Percentiles rank a stretch among this genome's conserved stretches.
Conservation (phyloP, 2,329 filamentous ascomycete species). For the Hawksworthiomyces lignivorus region DNA sequence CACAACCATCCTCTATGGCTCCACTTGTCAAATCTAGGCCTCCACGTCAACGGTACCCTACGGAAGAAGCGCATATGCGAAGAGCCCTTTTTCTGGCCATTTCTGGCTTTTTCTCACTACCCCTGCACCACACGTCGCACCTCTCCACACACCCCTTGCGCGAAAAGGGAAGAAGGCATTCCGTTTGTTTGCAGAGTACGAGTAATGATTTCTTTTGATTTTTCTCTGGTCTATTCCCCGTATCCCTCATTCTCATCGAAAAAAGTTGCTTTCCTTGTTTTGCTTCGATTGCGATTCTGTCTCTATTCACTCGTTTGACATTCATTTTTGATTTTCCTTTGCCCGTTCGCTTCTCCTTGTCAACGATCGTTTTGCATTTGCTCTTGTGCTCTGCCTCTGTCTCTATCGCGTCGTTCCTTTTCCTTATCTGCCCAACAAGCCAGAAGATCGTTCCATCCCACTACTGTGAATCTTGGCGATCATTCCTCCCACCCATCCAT, state of each 20-base stretch:
- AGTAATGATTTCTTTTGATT: constrained; percentile 2
- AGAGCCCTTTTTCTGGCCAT: no score
- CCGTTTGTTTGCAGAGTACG: constrained; percentile 1
- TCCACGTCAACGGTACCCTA: neutral
- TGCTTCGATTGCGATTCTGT: neutral
- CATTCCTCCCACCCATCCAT: no score
- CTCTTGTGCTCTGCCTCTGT: no score
- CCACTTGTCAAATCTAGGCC: neutral
- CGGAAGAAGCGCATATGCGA: no score
- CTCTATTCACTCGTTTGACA: neutral
- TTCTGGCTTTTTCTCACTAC: no score
- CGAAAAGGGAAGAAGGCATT: neutral
- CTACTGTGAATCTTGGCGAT: constrained; percentile 1
- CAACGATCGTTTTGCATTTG: no score
- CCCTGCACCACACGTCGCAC: constrained; percentile 10
- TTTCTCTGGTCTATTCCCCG: neutral
- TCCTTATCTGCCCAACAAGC: no score
- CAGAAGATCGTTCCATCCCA: neutral
- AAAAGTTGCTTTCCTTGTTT: constrained; percentile 2
- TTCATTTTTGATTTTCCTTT: neutral
- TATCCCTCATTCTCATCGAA: constrained; percentile 2
- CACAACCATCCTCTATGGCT: no score
- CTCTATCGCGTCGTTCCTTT: no score
- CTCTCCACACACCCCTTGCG: constrained; percentile 3
- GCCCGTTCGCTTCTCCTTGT: no score